Conservation (phyloP, 2,329 filamentous ascomycete species). For the Colletotrichum aenigma region DNA sequence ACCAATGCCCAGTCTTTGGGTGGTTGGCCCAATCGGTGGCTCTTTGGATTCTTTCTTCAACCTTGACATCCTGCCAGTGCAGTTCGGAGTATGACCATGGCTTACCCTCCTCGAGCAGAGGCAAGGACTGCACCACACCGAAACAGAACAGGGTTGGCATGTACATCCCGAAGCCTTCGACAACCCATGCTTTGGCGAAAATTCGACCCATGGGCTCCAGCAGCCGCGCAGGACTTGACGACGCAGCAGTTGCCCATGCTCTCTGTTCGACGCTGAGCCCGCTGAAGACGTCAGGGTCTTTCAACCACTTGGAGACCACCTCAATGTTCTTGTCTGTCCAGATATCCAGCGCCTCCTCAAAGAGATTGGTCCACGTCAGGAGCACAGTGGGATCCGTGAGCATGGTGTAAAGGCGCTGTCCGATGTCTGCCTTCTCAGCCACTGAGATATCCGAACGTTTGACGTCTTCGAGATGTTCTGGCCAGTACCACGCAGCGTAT, state of each 20-base stretch:
- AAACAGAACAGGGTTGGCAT: slow-evolving; percentile 46
- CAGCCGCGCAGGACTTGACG: slow-evolving; percentile 30
- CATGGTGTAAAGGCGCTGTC: slow-evolving; percentile 37
- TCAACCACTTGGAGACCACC: slow-evolving; percentile 39
- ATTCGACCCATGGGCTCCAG: slow-evolving; percentile 41
- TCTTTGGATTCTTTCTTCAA: slow-evolving; percentile 37
- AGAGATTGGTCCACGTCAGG: slow-evolving; percentile 43
- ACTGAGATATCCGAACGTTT: slow-evolving; percentile 29
- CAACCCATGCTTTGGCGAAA: slow-evolving; percentile 43
- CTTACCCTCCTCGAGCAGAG: slow-evolving; percentile 40
- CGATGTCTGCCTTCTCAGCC: slow-evolving; percentile 36
- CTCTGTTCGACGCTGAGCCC: slow-evolving; percentile 31
- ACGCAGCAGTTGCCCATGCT: slow-evolving; percentile 32
- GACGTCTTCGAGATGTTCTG: slow-evolving; percentile 42
- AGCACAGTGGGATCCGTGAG: slow-evolving; percentile 39
- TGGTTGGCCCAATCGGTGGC: slow-evolving; percentile 41
- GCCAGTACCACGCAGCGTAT: slow-evolving; percentile 51
- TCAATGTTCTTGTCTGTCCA: slow-evolving; percentile 42
- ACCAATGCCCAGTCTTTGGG: slow-evolving; percentile 38
- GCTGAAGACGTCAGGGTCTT: slow-evolving; percentile 33
- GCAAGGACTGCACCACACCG: slow-evolving; percentile 45
- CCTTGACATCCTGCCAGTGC: slow-evolving; percentile 39
- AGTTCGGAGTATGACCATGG: slow-evolving; percentile 39
- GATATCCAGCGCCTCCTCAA: slow-evolving; percentile 46
- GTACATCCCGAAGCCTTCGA: slow-evolving; percentile 35